Base-by-base conservation (phyloP, 1,284 basidiomycete species). In the Naganishia liquefaciens region DNA sequence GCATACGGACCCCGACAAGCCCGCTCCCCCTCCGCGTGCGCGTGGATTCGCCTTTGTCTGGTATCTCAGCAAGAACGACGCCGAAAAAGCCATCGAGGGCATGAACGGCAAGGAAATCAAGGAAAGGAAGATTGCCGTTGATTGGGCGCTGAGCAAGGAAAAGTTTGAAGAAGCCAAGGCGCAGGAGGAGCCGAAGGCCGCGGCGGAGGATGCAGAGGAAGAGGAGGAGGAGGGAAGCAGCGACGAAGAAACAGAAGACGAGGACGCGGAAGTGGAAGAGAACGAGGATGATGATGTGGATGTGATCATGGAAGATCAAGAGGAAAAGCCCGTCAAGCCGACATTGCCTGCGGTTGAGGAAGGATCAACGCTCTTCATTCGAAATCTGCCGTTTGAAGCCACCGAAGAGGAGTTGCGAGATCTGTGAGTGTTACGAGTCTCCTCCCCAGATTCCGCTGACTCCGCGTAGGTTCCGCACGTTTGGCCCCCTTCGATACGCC, bases 31-130 rank as follows among this genome's bases (percentile, higher is more conserved):
- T n/a, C 76, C 78, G 1, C 82, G 86, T 25, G 84, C 84, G 25
- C 88, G 90, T 70, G 94, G 95, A 0, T 99, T 96, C 72, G 95
- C 93, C 0, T 98, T 99, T 73, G 88, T 98, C 15, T 97, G 93
- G 92, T 93, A 92, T 84, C 79, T 93, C 68, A 88, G 87, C 69
- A 87, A 86, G 72, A 88, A 88, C 68, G 91, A 94, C 73, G 94
- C 93, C 3, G 88, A 93, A 74, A 82, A 82, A 54, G 95, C 93
- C 0, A 84, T 98, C 68, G 87, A 87, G 69, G 86, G 83, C 5
- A 86, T 91, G 68, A 98, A 98, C 73, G 93, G 92, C 15, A 87
- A 85, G 78, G 82, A 81, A 17, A 81, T 93, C 52, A 79, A 75
- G 54, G 87, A 86, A 70, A 82, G 93, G 54, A 81, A 86, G 19